These are phyloP conservation scores for Neurospora hispaniola DNA, from an alignment of 495 filamentous ascomycete species.

Conservation along the genomic window DNA sequence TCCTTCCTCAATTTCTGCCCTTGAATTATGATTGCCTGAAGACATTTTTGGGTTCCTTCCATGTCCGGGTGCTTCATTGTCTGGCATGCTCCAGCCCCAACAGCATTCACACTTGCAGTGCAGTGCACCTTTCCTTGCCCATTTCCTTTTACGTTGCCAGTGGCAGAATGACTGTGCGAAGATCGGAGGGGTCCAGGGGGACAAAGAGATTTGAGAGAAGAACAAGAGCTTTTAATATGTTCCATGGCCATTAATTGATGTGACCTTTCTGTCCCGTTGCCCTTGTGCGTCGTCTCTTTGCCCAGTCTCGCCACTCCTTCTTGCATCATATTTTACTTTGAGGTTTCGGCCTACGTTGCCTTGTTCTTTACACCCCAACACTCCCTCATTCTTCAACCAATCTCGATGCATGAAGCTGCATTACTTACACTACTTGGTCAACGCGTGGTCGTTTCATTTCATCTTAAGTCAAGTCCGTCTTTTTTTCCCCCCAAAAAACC, in stretches of 20 bases:
- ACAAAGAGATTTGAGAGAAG: constrained; percentile 15
- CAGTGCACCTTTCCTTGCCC: neutral
- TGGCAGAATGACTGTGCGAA: neutral
- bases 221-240: constrained; percentile 12
- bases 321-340: neutral
- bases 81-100: neutral
- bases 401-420: neutral
- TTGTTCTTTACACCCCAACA: neutral
- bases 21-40: constrained; percentile 1
- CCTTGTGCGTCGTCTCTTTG: constrained; percentile 11
- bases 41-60: constrained; percentile 16
- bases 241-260: constrained; percentile 18
- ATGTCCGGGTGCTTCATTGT: constrained; percentile 26
- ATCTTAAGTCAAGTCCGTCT: neutral
- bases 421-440: neutral
- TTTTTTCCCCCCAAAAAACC: neutral
- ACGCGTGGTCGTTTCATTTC: neutral
- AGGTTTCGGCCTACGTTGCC: neutral
- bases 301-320: constrained; percentile 14
- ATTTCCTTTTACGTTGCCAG: neutral
- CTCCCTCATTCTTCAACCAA: neutral
- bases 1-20: neutral
- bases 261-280: constrained; percentile 5
- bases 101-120: neutral
- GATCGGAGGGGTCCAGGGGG: neutral